Base-by-base conservation (phyloP, 768 basidiomycete genomes). In the Boletus speciosus region DNA sequence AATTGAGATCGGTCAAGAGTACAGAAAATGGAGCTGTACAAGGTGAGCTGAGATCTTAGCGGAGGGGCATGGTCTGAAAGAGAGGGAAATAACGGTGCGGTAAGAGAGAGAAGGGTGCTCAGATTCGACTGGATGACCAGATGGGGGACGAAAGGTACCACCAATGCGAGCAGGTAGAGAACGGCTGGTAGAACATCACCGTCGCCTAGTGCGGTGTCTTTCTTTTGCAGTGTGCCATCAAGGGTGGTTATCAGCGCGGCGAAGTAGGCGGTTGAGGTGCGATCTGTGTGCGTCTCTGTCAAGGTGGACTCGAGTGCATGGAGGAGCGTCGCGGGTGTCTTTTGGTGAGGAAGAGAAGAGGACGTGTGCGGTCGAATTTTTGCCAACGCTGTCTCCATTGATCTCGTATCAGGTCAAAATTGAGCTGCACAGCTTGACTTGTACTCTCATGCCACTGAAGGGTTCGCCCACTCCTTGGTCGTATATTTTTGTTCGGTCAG, bases 261-360 rank as follows among this genome's bases (percentile, higher is more conserved):
- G 71, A 95, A 97, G 75, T 98, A 98, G 31, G 97, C 96, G 1
- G 93, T 93, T 7, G 95, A 79, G 8, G 88, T 79, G 38, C 74
- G 72, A 49, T 87, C 84, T 8, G 85, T 77, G 56, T 74, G 75
- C 62, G 87, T 85, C 62, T 91, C 88, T 60, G 78, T 73, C 61
- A 86, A 81, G 38, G 86, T 91, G 15, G 84, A 79, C 71, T 98
- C 96, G 61, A 98, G 76, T 3, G 93, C 95, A 52, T 79, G 72
- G 41, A 98, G 80, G 23, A 98, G 82, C 43, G 81, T 83, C 27
- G 95, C 96, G 5, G 94, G 93, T 52, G 87, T 81, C 68, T 91
- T 91, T 74, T 98, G 94, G 65, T 96, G 90, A 1, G 84, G 68
- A n/a, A 95, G 76, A 7, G 81, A 78, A 0, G 93, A 95, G 32